Evolutionary conservation across 345 rosid genomes (phyloP).

Genomic region (Abelmoschus esculentus): DNA sequence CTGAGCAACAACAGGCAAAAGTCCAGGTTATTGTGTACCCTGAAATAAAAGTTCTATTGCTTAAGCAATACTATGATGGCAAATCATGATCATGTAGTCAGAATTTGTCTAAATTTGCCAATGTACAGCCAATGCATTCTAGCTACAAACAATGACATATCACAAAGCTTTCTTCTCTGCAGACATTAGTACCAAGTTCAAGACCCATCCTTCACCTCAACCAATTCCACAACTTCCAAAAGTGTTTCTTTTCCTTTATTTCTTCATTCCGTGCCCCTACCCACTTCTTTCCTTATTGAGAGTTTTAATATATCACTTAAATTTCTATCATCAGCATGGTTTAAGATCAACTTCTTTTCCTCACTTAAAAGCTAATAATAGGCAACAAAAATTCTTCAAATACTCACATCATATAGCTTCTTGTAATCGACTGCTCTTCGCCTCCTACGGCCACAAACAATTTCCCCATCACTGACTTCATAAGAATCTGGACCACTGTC

Average conservation of each 20-base stretch:
- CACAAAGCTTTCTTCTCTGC: not conserved
- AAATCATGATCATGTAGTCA: no score
- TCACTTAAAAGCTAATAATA: not conserved
- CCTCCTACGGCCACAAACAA: slow-evolving; percentile 64
- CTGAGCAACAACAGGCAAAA: not conserved
- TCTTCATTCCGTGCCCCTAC: not conserved
- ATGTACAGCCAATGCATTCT: no score
- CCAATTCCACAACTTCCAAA: not conserved
- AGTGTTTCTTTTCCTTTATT: not conserved
- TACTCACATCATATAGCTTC: slow-evolving; percentile 77
- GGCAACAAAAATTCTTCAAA: slow-evolving; percentile 5
- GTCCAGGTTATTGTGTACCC: not conserved
- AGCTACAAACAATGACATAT: no score
- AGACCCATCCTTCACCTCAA: no score
- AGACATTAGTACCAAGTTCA: not conserved
- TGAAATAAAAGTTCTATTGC: not conserved
- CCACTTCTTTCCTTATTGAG: not conserved
- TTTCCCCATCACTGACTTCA: slow-evolving; percentile 56
- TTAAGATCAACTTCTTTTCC: not conserved
- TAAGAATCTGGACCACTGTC: slow-evolving; percentile 41
- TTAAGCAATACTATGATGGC: not conserved
- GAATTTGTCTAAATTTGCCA: no score
- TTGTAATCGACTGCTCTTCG: slow-evolving; percentile 77
- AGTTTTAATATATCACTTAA: not conserved
- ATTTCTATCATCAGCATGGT: not conserved